These are phyloP conservation scores for Phytophthora ohioensis DNA, from an alignment of 352 stramenopile species.

Conservation along the genomic window DNA sequence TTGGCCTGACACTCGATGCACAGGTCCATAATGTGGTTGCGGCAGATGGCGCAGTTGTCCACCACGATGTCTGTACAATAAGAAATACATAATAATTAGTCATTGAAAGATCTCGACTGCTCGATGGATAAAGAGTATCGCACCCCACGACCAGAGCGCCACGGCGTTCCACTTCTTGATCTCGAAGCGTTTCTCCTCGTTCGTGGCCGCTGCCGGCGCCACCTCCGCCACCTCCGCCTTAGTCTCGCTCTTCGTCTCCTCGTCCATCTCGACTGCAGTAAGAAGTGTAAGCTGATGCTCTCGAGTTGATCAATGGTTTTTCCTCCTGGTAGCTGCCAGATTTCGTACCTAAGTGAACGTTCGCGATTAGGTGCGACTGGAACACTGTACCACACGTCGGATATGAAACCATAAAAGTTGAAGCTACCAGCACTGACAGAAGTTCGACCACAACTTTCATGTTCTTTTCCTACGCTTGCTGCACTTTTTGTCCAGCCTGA, in stretches of 20 bases:
- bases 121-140: slow-evolving; percentile 1
- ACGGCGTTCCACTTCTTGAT: slow-evolving; percentile 99
- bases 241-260: slow-evolving; percentile 74
- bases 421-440: background rate
- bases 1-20: slow-evolving; percentile 99
- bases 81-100: slow-evolving; percentile 18
- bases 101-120: slow-evolving; percentile 31
- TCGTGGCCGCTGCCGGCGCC: slow-evolving; percentile 18
- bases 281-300: too few relatives aligned
- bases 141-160: slow-evolving; percentile 99
- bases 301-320: slow-evolving; percentile 1
- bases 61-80: slow-evolving; percentile 80
- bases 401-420: background rate
- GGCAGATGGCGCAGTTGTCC: slow-evolving; percentile 97
- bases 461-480: slow-evolving; percentile 28
- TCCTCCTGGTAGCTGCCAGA: background rate
- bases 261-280: slow-evolving; percentile 52
- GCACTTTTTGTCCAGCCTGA: slow-evolving; percentile 10
- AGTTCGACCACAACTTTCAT: background rate
- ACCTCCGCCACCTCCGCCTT: slow-evolving; percentile 41
- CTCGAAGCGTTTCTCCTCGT: slow-evolving; percentile 95
- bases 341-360: slow-evolving; percentile 10
- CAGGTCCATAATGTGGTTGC: slow-evolving; percentile 99
- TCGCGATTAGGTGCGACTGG: slow-evolving; percentile 3
- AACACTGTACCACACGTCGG: slow-evolving; percentile 16